These are phyloP conservation scores for Fusarium secorum DNA, from an alignment of 2,329 filamentous ascomycete species.

Conservation along the genomic window DNA sequence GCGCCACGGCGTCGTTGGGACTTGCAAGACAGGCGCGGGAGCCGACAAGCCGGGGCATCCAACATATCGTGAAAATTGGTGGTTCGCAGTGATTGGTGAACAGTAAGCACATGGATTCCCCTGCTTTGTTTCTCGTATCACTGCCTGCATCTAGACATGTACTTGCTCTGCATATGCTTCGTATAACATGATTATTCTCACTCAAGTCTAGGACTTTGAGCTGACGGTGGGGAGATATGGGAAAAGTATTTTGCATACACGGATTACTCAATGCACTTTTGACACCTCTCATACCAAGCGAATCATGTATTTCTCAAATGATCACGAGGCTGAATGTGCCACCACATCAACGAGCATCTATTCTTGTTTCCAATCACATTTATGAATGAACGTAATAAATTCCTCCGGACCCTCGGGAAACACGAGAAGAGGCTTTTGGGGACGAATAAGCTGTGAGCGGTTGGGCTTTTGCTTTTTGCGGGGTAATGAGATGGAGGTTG, in stretches of 20 bases:
- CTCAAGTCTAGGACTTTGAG: slow-evolving; percentile 2
- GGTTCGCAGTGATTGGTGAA: not conserved
- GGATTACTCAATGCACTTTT: not conserved
- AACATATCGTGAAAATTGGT: not conserved
- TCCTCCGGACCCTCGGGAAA: slow-evolving; percentile 5
- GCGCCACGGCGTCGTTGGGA: slow-evolving; percentile 27
- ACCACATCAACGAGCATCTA: not conserved
- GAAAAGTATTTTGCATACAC: not conserved
- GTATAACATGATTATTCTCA: not conserved
- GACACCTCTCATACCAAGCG: not conserved
- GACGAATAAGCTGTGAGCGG: slow-evolving; percentile 19
- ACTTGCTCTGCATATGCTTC: not conserved
- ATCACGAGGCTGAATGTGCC: not conserved
- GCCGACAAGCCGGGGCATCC: not conserved
- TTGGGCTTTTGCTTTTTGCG: slow-evolving; percentile 13
- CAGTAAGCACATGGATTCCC: slow-evolving; percentile 9
- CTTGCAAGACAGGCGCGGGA: not conserved
- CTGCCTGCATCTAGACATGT: not conserved
- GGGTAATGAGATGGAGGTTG: slow-evolving; percentile 8
- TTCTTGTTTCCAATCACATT: not conserved
- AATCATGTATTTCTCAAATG: not conserved
- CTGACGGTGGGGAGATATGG: slow-evolving; percentile 2
- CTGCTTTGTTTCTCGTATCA: slow-evolving; percentile 13
- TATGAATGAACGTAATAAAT: not conserved
- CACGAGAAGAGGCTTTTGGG: slow-evolving; percentile 14